Evolutionary conservation across 352 stramenopile species (phyloP), one percentile per base, ranked within the genome.

Genomic region (Phytophthora cactorum): DNA sequence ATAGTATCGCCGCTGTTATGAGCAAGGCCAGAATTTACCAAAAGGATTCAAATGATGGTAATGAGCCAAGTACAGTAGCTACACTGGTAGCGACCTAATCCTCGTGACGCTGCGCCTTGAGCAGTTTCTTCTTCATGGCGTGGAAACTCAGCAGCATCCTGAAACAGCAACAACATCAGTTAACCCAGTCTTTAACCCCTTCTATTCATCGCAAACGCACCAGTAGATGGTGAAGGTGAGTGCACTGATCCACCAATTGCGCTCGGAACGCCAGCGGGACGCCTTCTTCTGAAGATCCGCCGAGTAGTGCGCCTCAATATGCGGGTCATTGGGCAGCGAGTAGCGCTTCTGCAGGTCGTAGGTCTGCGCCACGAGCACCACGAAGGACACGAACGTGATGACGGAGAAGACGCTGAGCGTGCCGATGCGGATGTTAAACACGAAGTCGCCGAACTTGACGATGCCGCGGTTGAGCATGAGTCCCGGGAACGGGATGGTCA

Each of bases 151-250:
- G 68, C 41, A 93, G 67, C 86, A 93, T 93, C 81, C 82, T 91
- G 54, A 14, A 70, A 56, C 3, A 65, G 31, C 17, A 66, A 59
- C 22, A 69, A 5, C 7, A 66, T 4, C 2, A 55, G 15, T 45
- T 7, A 28, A 28, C 9, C 17, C 27, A 14, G 27, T 29, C 27
- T 4, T 9, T 17, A 8, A 3, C n/a, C 7, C 22, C 3, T 7
- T 9, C 44, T 27, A 41, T 45, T 45, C 25, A 7, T 49, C 11
- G 9, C 11, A 41, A 25, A 74, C 77, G 28, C 28, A 91, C 85
- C 86, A 94, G 72, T 94, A 94, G 59, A 94, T 94, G 28, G 82
- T 90, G 61, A 94, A 94, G 32, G 84, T 91, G 29, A 94, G 82
- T 25, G 86, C 84, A 54, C 84, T 92, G 72, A 94, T 94, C 86